Conservation (phyloP, 768 basidiomycete species). For the Tylopilus rubrobrunneus region DNA sequence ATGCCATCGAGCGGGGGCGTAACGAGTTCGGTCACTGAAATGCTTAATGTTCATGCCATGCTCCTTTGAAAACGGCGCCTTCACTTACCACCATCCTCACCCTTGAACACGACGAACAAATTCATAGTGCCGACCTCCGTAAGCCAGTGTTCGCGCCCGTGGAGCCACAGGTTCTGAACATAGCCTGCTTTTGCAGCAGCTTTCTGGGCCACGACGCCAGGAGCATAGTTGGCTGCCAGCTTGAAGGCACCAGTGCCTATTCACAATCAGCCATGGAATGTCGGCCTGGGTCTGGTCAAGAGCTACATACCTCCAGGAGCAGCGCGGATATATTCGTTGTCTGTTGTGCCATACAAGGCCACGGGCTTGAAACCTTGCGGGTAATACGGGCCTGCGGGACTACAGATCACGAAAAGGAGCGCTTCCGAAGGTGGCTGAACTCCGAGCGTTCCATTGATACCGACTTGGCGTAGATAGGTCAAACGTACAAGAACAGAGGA, state of each 20-base stretch:
- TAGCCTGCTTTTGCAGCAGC: constrained; percentile 74
- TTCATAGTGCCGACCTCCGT: constrained; percentile 91
- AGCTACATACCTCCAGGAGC: constrained; percentile 65
- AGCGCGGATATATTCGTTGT: constrained; percentile 68
- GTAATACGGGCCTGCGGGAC: constrained; percentile 75
- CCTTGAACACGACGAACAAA: constrained; percentile 76
- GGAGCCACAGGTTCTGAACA: constrained; percentile 86
- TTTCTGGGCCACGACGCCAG: constrained; percentile 81
- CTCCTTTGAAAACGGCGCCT: background rate
- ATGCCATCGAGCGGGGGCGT: constrained; percentile 65
- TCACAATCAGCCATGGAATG: constrained; percentile 6
- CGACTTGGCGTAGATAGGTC: constrained; percentile 48
- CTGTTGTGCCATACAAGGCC: constrained; percentile 76
- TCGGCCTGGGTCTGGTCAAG: background rate
- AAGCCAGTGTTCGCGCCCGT: constrained; percentile 55
- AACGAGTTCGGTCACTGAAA: constrained; percentile 50
- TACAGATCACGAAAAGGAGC: constrained; percentile 59
- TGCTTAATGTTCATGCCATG: background rate
- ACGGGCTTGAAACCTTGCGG: constrained; percentile 88
- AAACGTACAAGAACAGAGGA: background rate
- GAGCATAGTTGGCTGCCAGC: constrained; percentile 85
- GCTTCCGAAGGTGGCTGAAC: constrained; percentile 66
- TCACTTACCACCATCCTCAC: constrained; percentile 56
- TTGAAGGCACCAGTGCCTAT: constrained; percentile 84
- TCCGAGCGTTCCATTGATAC: constrained; percentile 48